Conservation (phyloP, 352 stramenopile genomes). For the Pythium brachiatum region DNA sequence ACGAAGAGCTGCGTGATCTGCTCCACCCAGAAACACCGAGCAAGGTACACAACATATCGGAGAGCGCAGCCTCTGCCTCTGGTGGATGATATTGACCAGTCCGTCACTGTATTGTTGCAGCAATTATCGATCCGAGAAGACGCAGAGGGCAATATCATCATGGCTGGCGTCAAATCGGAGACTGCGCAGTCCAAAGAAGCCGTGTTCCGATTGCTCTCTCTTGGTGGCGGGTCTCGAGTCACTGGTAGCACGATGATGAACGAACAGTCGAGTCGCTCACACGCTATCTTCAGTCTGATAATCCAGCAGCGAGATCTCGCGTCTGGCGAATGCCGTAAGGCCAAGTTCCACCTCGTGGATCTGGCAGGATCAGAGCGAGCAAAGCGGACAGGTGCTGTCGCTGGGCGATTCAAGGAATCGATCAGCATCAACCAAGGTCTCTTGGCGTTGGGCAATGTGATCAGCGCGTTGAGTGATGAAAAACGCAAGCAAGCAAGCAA, state of each 20-base stretch:
- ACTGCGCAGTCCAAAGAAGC: slow-evolving; percentile 70
- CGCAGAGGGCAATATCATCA: slow-evolving; percentile 73
- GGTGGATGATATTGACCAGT: too few relatives aligned
- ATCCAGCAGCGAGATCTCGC: slow-evolving; percentile 64
- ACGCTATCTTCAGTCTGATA: slow-evolving; percentile 89
- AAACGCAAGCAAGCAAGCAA: slow-evolving; percentile 58
- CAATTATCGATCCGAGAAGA: slow-evolving; percentile 81
- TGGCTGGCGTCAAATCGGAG: slow-evolving; percentile 82
- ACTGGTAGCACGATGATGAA: slow-evolving; percentile 91
- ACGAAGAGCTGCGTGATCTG: slow-evolving; percentile 96
- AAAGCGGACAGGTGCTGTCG: slow-evolving; percentile 90
- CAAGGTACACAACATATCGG: slow-evolving; percentile 49
- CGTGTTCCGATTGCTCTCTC: slow-evolving; percentile 78
- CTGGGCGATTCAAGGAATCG: slow-evolving; percentile 89
- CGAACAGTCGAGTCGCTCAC: slow-evolving; percentile 85
- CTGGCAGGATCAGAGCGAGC: slow-evolving; percentile 93
- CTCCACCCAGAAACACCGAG: slow-evolving; percentile 80
- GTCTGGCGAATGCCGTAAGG: slow-evolving; percentile 48
- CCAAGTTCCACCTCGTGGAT: slow-evolving; percentile 95
- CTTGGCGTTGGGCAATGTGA: slow-evolving; percentile 94
- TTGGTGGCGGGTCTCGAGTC: slow-evolving; percentile 71
- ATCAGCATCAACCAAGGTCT: slow-evolving; percentile 96
- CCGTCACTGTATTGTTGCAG: slow-evolving; percentile 10
- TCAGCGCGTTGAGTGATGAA: slow-evolving; percentile 91
- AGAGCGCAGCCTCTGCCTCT: too few relatives aligned